phyloP scores from a whole-genome alignment of 2,329 filamentous ascomycete genomes.

The Fusarium burgessii region DNA sequence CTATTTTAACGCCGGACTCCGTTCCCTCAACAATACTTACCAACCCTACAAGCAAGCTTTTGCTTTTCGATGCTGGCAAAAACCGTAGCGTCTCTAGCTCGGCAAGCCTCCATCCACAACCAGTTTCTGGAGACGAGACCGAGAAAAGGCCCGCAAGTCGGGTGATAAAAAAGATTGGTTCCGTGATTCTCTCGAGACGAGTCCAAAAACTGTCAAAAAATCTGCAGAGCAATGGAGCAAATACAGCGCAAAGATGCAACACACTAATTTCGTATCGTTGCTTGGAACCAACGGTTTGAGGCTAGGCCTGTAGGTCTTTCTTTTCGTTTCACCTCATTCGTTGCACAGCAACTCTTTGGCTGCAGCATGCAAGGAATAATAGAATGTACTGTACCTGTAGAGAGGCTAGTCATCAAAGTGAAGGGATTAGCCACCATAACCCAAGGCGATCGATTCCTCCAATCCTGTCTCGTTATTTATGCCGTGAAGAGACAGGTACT shows the following conservation, averaged over 20 bases:
- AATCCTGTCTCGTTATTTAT: slow-evolving; percentile 26
- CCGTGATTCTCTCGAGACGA: slow-evolving; percentile 20
- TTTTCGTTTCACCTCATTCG: slow-evolving; percentile 29
- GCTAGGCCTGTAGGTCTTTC: slow-evolving; percentile 15
- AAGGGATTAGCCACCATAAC: slow-evolving; percentile 38
- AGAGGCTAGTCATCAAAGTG: slow-evolving; percentile 23
- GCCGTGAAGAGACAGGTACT: slow-evolving; percentile 13
- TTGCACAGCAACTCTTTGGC: slow-evolving; percentile 23
- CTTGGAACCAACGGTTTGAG: slow-evolving; percentile 15
- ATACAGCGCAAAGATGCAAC: slow-evolving; percentile 7
- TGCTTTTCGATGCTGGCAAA: slow-evolving; percentile 13
- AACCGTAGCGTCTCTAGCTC: slow-evolving; percentile 36
- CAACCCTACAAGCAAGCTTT: not conserved
- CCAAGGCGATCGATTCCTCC: slow-evolving; percentile 32
- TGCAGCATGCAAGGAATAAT: slow-evolving; percentile 45
- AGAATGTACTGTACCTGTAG: slow-evolving; percentile 14
- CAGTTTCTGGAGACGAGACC: slow-evolving; percentile 25
- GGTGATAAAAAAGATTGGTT: slow-evolving; percentile 29
- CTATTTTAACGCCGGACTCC: slow-evolving; percentile 19
- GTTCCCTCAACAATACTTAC: slow-evolving; percentile 25
- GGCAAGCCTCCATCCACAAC: slow-evolving; percentile 20
- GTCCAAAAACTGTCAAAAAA: slow-evolving; percentile 27
- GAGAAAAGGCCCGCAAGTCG: slow-evolving; percentile 33
- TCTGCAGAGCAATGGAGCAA: slow-evolving; percentile 39
- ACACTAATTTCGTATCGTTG: slow-evolving; percentile 14